Base-by-base conservation (phyloP, 495 filamentous ascomycete genomes). In the Penicillium verhagenii region DNA sequence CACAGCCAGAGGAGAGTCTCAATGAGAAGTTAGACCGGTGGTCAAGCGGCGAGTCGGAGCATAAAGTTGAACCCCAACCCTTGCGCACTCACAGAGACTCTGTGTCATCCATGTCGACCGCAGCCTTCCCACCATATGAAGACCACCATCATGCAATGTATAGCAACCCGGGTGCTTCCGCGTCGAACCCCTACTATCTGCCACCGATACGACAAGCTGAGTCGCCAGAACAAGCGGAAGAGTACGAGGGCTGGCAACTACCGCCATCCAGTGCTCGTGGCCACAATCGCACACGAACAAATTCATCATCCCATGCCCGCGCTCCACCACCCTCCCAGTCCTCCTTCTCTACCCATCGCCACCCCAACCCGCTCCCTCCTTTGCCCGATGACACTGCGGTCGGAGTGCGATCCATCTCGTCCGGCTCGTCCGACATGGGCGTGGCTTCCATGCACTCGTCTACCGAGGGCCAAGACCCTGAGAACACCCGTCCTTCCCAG, bases 51-150 rank as follows among this genome's bases (percentile, higher is more conserved):
- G 66, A 70, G 24, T 71, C 71, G 8, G 59, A 63, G 13, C 52
- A 55, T 39, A 64, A 69, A 42, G 43, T 52, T 7, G 54, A 60
- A 19, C 58, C 60, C 18, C 65, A 61, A 13, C 37, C 45, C 20
- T 35, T 24, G 37, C 47, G 35, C 2, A 18, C 33, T n/a, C 65
- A 69, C 16, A 46, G 56, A 38, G 57, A 60, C 29, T 71, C 68
- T 6, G 61, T 67, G 4, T 72, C 70, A 2, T 64, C 60, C 47
- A 59, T 68, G 47, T 67, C 68, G n/a, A 72, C 68, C 0, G 48
- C 68, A 1, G 64, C 68, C 2, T 71, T 71, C 53, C 70, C 70
- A 1, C 53, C 68, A 7, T 72, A 72, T 43, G 70, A 71, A 40
- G 70, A 72, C 28, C 53, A 63, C 14, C 58, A 64, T n/a, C 68